A percentile compares a stretch with the other conserved stretches of the same genome.
phyloP scores from a whole-genome alignment of 176 grass and related monocot genomes.

The Carex kokanica region DNA sequence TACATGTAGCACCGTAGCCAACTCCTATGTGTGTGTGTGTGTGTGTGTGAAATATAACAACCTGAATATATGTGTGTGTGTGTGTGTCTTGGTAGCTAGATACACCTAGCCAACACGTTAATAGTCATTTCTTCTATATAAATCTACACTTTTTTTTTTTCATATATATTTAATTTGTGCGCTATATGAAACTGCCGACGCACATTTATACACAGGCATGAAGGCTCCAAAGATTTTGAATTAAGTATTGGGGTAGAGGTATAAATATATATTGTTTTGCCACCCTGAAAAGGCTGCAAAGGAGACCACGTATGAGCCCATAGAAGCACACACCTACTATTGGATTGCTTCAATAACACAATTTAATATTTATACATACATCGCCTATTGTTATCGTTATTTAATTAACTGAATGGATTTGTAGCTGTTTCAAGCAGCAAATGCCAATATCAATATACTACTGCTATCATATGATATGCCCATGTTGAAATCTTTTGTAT shows the following conservation, averaged over 20 bases:
- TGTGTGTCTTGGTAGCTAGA: no score
- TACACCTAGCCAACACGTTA: no score
- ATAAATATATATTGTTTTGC: background rate
- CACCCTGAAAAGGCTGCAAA: slow-evolving; percentile 6
- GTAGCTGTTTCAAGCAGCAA: slow-evolving; percentile 13
- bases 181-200: background rate
- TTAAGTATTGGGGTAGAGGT: background rate
- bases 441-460: slow-evolving; percentile 1
- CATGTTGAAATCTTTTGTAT: slow-evolving; percentile 17
- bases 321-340: background rate
- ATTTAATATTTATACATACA: background rate
- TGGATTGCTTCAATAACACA: background rate
- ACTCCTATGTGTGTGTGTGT: no score
- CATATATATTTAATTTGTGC: background rate
- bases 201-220: background rate
- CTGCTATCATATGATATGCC: background rate
- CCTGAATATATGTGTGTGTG: no score
- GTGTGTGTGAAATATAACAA: no score
- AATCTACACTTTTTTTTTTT: no score
- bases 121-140: no score
- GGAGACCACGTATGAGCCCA: slow-evolving; percentile 3
- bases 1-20: no score
- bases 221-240: background rate
- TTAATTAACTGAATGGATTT: slow-evolving; percentile 22
- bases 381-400: background rate